Evolutionary conservation across 306 rosid genomes (phyloP).

Genomic region (Arachis stenosperma): DNA sequence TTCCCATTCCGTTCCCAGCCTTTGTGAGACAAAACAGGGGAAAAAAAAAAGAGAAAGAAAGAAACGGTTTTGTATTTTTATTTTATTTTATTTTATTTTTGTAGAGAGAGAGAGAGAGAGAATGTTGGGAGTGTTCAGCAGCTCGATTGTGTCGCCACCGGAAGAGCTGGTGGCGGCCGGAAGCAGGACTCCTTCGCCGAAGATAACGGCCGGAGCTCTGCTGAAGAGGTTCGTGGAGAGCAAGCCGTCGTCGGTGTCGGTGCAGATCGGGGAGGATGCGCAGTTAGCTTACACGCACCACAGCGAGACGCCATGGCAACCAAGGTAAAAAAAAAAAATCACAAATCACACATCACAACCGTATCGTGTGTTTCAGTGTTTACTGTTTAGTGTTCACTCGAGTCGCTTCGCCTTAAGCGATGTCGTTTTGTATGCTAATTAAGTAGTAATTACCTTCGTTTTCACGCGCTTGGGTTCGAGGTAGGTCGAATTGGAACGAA

Average conservation of each 20-base stretch:
- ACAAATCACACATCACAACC: background rate
- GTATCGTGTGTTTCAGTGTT: background rate
- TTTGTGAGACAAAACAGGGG: background rate
- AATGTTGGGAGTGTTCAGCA: conserved; percentile 91
- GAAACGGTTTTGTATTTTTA: background rate
- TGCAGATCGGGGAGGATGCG: conserved; percentile 73
- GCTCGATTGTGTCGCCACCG: conserved; percentile 83
- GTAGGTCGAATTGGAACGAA: background rate
- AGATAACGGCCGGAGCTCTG: conserved; percentile 58
- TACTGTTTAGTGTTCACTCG: background rate
- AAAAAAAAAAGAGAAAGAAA: background rate
- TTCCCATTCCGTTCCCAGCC: conserved; percentile 33
- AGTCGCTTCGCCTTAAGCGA: conserved; percentile 8
- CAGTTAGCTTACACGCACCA: conserved; percentile 86
- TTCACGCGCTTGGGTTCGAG: background rate
- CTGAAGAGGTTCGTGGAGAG: conserved; percentile 61
- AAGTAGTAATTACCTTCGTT: background rate
- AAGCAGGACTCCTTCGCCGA: conserved; percentile 92
- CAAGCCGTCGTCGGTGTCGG: conserved; percentile 63
- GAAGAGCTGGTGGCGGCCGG: conserved; percentile 96
- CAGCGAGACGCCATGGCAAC: conserved; percentile 66
- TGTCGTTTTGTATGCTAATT: conserved; percentile 16
- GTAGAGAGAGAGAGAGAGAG: conserved; percentile 18
- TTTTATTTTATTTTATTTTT: background rate
- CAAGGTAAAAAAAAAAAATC: conserved; percentile 60